phyloP scores from a whole-genome alignment of 2,329 filamentous ascomycete species.

The Fusarium phyllophilum region DNA sequence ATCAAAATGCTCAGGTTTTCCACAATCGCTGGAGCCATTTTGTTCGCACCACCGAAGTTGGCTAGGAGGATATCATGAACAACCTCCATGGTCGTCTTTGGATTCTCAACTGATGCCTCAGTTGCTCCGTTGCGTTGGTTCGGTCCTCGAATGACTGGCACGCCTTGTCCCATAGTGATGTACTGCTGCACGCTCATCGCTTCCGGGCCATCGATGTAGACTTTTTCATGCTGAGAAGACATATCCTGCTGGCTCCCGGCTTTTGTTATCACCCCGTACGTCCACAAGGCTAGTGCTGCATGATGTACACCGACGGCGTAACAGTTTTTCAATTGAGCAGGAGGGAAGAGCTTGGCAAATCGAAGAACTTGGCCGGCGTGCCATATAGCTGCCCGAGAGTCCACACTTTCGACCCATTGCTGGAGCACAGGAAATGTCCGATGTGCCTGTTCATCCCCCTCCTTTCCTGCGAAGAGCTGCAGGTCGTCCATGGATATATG shows the following conservation, averaged over 20 bases:
- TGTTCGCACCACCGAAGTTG: slow-evolving; percentile 59
- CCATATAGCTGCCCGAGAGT: slow-evolving; percentile 70
- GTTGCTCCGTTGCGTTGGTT: slow-evolving; percentile 41
- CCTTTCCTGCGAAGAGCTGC: slow-evolving; percentile 74
- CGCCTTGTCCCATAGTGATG: slow-evolving; percentile 64
- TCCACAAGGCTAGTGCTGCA: slow-evolving; percentile 74
- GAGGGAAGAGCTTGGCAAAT: slow-evolving; percentile 65
- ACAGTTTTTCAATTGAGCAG: slow-evolving; percentile 69
- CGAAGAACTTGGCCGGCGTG: slow-evolving; percentile 75
- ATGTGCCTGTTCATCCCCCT: slow-evolving; percentile 72
- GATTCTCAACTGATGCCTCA: slow-evolving; percentile 62
- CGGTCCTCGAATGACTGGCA: slow-evolving; percentile 59
- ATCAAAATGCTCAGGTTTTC: slow-evolving; percentile 74
- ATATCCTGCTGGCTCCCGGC: slow-evolving; percentile 50
- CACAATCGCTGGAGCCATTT: slow-evolving; percentile 67
- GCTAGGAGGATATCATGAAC: slow-evolving; percentile 65
- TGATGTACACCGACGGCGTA: slow-evolving; percentile 76
- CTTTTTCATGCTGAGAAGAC: slow-evolving; percentile 50
- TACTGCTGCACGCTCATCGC: slow-evolving; percentile 65
- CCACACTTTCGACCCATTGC: slow-evolving; percentile 65
- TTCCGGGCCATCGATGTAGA: slow-evolving; percentile 68
- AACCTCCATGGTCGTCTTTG: slow-evolving; percentile 67
- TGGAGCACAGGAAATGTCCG: slow-evolving; percentile 67
- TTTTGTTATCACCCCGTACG: slow-evolving; percentile 68
- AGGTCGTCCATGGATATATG: slow-evolving; percentile 73